Evolutionary conservation across 805 yeast species (phyloP), one percentile per base, ranked within the genome.

Genomic region (Candida pini): DNA sequence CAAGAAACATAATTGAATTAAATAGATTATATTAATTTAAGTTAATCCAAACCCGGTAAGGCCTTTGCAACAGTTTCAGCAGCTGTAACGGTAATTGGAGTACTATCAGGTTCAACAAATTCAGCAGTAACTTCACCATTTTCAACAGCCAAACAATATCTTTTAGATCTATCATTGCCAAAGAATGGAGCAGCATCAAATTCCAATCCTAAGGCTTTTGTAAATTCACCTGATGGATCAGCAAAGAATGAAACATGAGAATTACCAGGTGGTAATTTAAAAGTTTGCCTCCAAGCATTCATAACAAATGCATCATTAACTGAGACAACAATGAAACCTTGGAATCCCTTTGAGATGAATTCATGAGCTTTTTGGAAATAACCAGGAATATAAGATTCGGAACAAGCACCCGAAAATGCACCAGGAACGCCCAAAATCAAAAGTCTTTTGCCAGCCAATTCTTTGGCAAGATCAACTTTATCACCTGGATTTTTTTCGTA

Each of bases 261-360:
- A 9, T 32, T 28, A 22, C 43, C 50, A 3, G 48, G 38, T 27
- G 43, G 43, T 10, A 56, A 47, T 16, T 55, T 49, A 24, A 71
- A 51, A 15, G 63, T 51, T 36, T 77, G 71, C 28, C 73, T 76
- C 95, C 95, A 88, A 0, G 92, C 89, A 48, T 75, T 72, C 52
- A 79, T 75, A 32, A 87, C 96, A 58, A 88, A 88, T 3, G 92
- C 73, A 55, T 88, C 96, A 59, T 88, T 88, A 31, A 85, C 95
- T 14, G 92, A 70, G 23, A 88, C 74, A 28, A 88, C 75, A 49
- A 69, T 76, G 33, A 87, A 58, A 30, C 74, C 61, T 18, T 62
- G 48, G 60, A 74, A 68, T n/a, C 95, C 95, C 60, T 81, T 80
- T 19, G 66, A 67, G 41, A 71, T 64, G 51, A 87, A 73, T 22